Evolutionary conservation across 140 eudicot species (phyloP).

Genomic region (Bidens hawaiensis): DNA sequence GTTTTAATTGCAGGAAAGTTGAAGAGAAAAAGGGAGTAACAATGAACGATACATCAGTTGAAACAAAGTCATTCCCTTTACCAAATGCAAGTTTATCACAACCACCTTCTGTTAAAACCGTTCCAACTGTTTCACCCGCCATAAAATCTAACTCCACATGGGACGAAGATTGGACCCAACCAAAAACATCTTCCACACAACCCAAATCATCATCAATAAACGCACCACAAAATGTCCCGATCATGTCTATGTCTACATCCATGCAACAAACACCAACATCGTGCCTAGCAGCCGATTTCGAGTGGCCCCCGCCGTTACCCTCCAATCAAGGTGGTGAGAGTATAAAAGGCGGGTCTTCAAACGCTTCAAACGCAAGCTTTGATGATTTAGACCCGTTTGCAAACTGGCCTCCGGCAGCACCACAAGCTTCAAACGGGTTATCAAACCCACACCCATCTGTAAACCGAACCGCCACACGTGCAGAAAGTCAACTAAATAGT

Average conservation of each 20-base stretch:
- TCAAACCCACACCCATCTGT: slow-evolving; percentile 20
- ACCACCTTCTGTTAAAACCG: slow-evolving; percentile 26
- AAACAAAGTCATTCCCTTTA: slow-evolving; percentile 40
- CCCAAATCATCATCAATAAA: slow-evolving; percentile 38
- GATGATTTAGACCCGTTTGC: slow-evolving; percentile 95
- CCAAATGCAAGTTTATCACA: slow-evolving; percentile 32
- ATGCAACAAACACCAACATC: slow-evolving; percentile 43
- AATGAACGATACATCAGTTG: slow-evolving; percentile 61
- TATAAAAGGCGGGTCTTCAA: slow-evolving; percentile 25
- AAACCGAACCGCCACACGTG: slow-evolving; percentile 16
- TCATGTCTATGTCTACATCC: slow-evolving; percentile 39
- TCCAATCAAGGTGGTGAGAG: slow-evolving; percentile 33
- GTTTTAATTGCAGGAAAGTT: slow-evolving; percentile 53
- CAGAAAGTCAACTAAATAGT: slow-evolving; percentile 33
- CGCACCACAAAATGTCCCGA: slow-evolving; percentile 27
- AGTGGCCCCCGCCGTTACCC: slow-evolving; percentile 81
- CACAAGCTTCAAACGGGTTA: slow-evolving; percentile 35
- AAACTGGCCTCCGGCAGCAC: slow-evolving; percentile 54
- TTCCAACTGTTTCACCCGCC: slow-evolving; percentile 40
- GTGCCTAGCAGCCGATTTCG: slow-evolving; percentile 69
- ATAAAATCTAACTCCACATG: slow-evolving; percentile 49
- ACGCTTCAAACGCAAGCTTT: slow-evolving; percentile 52
- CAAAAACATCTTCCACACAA: slow-evolving; percentile 37
- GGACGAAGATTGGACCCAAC: slow-evolving; percentile 91
- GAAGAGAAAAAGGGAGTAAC: slow-evolving; percentile 93